A percentile compares a stretch with the other conserved stretches of the same genome.
These are phyloP conservation scores for Helicostylum pulchrum DNA, from an alignment of 192 early-diverging fungal genomes.

Conservation along the genomic window DNA sequence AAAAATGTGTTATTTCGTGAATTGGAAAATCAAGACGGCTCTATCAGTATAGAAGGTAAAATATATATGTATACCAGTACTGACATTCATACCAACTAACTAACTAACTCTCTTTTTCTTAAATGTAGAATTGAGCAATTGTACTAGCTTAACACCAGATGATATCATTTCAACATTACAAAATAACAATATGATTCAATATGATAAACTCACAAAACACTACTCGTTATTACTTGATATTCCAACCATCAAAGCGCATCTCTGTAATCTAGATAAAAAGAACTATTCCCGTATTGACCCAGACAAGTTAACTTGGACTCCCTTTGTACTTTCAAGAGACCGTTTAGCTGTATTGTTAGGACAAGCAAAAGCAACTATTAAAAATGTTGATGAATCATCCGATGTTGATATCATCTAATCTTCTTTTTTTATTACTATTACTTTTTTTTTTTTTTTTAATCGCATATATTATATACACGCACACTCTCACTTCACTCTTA, in stretches of 20 bases:
- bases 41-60: conserved; percentile 46
- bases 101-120: too few species aligned
- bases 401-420: conserved; percentile 1
- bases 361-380: neutral
- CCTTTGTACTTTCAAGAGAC: conserved; percentile 55
- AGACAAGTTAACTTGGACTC: conserved; percentile 65
- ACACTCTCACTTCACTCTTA: too few species aligned
- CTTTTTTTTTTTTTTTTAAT: too few species aligned
- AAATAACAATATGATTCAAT: conserved; percentile 45
- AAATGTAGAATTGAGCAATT: conserved; percentile 51
- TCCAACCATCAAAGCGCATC: conserved; percentile 40
- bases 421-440: too few species aligned
- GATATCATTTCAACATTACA: conserved; percentile 82
- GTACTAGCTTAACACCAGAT: conserved; percentile 79
- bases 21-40: conserved; percentile 50
- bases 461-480: too few species aligned
- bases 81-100: too few species aligned
- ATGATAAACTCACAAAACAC: conserved; percentile 21
- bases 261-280: conserved; percentile 42
- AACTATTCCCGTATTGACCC: conserved; percentile 54
- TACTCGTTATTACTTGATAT: conserved; percentile 45
- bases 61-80: too few species aligned
- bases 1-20: conserved; percentile 67
- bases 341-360: conserved; percentile 3
- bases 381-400: neutral